Conservation (phyloP, 1,139 yeast species). For the Blastobotrys buckinghamii region DNA sequence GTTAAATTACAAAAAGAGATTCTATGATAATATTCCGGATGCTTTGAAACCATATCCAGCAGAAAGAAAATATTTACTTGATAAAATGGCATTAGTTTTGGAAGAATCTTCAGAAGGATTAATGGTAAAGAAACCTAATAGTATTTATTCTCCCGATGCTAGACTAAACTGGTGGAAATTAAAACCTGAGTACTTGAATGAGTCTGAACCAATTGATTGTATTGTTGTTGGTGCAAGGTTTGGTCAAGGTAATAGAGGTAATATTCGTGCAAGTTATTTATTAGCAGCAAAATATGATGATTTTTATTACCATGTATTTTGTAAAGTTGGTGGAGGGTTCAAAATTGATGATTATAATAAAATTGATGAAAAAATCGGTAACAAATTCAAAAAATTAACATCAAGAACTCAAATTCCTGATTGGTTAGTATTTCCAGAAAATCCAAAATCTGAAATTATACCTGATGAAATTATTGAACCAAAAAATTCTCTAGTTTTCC, state of each 20-base stretch:
- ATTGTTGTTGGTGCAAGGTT: conserved; percentile 72
- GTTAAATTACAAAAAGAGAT: conserved; percentile 37
- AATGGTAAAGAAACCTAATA: conserved; percentile 59
- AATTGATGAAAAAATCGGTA: conserved; percentile 48
- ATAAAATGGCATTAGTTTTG: conserved; percentile 43
- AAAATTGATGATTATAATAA: conserved; percentile 53
- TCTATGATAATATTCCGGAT: conserved; percentile 32
- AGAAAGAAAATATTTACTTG: neutral
- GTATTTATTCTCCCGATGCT: conserved; percentile 55
- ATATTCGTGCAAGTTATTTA: conserved; percentile 50
- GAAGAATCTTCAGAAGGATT: conserved; percentile 68
- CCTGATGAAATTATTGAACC: conserved; percentile 84
- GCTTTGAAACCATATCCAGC: neutral
- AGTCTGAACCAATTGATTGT: conserved; percentile 81
- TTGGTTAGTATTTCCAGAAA: conserved; percentile 6
- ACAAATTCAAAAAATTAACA: conserved; percentile 54
- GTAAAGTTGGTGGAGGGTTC: conserved; percentile 83
- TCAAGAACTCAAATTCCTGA: conserved; percentile 59
- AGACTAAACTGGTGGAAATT: conserved; percentile 72
- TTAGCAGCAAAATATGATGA: conserved; percentile 49
- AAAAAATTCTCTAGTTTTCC: conserved; percentile 68
- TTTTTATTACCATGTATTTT: conserved; percentile 46
- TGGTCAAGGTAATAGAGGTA: conserved; percentile 48
- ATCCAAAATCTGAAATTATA: neutral
- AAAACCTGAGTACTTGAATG: conserved; percentile 84